Percentiles rank a stretch among this genome's conserved stretches.
These are phyloP conservation scores for Nakazawaea molendinolei DNA, from an alignment of 805 yeast genomes.

Conservation along the genomic window DNA sequence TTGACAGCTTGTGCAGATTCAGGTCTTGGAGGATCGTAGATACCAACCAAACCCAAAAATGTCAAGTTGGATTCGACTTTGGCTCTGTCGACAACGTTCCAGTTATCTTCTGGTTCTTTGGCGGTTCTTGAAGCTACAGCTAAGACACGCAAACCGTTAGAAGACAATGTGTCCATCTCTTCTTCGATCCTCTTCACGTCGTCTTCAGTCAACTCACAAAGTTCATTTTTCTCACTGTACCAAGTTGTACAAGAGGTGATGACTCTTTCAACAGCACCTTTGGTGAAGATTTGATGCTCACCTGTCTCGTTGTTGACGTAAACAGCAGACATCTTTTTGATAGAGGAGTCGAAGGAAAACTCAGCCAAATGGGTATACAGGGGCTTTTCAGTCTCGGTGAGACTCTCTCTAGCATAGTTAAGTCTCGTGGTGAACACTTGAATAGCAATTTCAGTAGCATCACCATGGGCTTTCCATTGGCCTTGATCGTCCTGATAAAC, in stretches of 20 bases:
- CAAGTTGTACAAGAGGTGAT: constrained; percentile 49
- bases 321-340: constrained; percentile 67
- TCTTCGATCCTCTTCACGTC: constrained; percentile 37
- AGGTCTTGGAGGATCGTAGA: constrained; percentile 73
- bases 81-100: constrained; percentile 31
- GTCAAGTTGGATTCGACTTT: constrained; percentile 45
- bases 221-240: constrained; percentile 31
- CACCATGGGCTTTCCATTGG: constrained; percentile 78
- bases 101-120: constrained; percentile 19
- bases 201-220: constrained; percentile 31
- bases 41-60: constrained; percentile 67
- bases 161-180: constrained; percentile 53
- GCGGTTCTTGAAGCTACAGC: constrained; percentile 53
- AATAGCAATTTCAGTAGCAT: constrained; percentile 85
- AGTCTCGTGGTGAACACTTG: constrained; percentile 68
- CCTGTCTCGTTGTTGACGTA: constrained; percentile 31
- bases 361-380: constrained; percentile 45
- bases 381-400: constrained; percentile 31
- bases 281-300: constrained; percentile 35
- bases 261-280: constrained; percentile 75
- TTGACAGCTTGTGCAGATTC: constrained; percentile 63
- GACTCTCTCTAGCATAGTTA: constrained; percentile 37
- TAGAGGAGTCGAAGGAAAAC: constrained; percentile 69
- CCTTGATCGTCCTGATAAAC: constrained; percentile 41
- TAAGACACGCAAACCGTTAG: constrained; percentile 65